A percentile compares a stretch with the other conserved stretches of the same genome.
phyloP scores from a whole-genome alignment of 2,329 filamentous ascomycete genomes.

The Chrysoporthe puriensis region DNA sequence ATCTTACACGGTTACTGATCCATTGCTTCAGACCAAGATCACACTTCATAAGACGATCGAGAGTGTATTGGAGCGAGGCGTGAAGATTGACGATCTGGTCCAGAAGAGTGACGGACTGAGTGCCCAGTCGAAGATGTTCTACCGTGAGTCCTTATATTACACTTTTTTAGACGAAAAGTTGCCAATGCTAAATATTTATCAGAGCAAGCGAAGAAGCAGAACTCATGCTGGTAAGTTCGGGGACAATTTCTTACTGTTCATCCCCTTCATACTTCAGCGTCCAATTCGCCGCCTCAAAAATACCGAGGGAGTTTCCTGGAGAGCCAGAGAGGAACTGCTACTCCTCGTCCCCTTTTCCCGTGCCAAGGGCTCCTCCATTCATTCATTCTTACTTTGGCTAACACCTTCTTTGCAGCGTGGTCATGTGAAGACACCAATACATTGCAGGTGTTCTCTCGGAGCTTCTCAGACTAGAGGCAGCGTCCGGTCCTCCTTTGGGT shows the following conservation, averaged over 20 bases:
- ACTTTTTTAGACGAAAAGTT: background rate
- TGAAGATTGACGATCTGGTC: conserved; percentile 95
- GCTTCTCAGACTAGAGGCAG: background rate
- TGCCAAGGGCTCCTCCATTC: background rate
- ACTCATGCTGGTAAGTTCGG: conserved; percentile 65
- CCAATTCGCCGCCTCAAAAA: background rate
- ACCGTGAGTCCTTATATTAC: conserved; percentile 59
- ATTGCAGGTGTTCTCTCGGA: background rate
- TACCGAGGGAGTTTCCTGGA: background rate
- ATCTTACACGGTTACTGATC: background rate
- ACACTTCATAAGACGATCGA: conserved; percentile 97
- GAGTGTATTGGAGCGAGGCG: conserved; percentile 81
- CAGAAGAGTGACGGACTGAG: conserved; percentile 91
- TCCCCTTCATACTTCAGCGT: background rate
- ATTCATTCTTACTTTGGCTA: background rate
- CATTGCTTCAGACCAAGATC: conserved; percentile 77
- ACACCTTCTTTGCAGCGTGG: conserved; percentile 12
- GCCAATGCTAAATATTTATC: conserved; percentile 2
- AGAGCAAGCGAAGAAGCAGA: conserved; percentile 78
- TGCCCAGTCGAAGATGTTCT: conserved; percentile 96
- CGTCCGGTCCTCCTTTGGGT: conserved; percentile 2
- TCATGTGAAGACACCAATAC: conserved; percentile 23
- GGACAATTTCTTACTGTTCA: background rate
- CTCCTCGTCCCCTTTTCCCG: too few species aligned
- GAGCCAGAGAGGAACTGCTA: background rate